Conservation (phyloP, 1,139 yeast species). For the Candida tunisiensis region DNA sequence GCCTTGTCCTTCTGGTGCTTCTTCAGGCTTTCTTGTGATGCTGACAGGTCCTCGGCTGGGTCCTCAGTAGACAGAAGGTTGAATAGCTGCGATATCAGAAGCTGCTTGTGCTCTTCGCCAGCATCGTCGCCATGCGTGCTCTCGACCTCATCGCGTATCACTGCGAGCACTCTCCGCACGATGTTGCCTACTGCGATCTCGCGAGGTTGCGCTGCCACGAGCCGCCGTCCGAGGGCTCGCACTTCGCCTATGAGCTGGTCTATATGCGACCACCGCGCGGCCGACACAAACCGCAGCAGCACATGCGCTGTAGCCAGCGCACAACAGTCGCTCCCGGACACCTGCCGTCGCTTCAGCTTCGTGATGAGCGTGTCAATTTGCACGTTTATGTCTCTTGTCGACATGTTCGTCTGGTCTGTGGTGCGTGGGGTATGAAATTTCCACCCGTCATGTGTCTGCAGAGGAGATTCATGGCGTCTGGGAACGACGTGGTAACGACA, state of each 20-base stretch:
- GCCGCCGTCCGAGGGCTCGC: conserved; percentile 26
- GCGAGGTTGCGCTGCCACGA: conserved; percentile 26
- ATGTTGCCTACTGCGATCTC: conserved; percentile 86
- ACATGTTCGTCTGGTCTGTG: conserved; percentile 1
- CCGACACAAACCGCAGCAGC: conserved; percentile 75
- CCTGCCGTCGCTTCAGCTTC: conserved; percentile 54
- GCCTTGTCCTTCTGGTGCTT: conserved; percentile 11
- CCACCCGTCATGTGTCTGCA: no score
- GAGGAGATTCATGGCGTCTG: no score
- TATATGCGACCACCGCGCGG: conserved; percentile 72
- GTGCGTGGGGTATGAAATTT: no score
- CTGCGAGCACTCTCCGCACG: conserved; percentile 74
- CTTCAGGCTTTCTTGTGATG: conserved; percentile 9
- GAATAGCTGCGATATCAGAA: conserved; percentile 77
- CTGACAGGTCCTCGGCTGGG: conserved; percentile 7
- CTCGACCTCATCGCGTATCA: conserved; percentile 76
- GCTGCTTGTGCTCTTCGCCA: conserved; percentile 11
- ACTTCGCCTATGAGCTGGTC: conserved; percentile 57
- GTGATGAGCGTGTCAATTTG: conserved; percentile 9
- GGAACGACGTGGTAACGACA: no score
- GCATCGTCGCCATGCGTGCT: conserved; percentile 17
- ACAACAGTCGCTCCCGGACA: conserved; percentile 55
- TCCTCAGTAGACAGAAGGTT: conserved; percentile 48
- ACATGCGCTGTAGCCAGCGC: conserved; percentile 82
- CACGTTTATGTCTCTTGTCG: conserved; percentile 9